Percentiles rank a stretch among this genome's conserved stretches.
Evolutionary conservation across 805 yeast species (phyloP).

Genomic region (Kuraishia cidri): DNA sequence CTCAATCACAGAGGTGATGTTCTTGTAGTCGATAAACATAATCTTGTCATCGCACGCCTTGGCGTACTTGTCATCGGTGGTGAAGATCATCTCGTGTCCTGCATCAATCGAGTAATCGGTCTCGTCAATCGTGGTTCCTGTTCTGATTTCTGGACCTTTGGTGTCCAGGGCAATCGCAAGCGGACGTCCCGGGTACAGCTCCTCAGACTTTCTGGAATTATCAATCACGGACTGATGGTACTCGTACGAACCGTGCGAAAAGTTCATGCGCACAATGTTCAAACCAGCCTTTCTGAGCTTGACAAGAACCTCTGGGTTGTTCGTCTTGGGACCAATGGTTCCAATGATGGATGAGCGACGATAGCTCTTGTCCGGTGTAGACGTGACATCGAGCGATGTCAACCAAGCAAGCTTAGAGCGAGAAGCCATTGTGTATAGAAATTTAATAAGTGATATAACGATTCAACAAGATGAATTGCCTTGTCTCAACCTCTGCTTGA

Average conservation of each 20-base stretch:
- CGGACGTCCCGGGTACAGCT: slow-evolving; percentile 89
- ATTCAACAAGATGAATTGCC: too few relatives aligned
- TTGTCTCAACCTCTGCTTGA: too few relatives aligned
- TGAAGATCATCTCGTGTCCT: slow-evolving; percentile 84
- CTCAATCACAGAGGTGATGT: slow-evolving; percentile 90
- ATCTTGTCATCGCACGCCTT: slow-evolving; percentile 64
- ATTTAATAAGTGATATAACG: neutral
- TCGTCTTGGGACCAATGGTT: slow-evolving; percentile 98
- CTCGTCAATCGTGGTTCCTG: slow-evolving; percentile 83
- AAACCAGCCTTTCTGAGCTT: slow-evolving; percentile 94
- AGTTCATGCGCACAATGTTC: slow-evolving; percentile 98
- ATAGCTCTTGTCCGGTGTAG: slow-evolving; percentile 67
- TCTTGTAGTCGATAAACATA: slow-evolving; percentile 91
- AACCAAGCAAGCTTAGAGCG: slow-evolving; percentile 68
- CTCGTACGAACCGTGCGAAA: slow-evolving; percentile 96
- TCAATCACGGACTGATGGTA: slow-evolving; percentile 96
- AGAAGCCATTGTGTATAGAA: slow-evolving; percentile 17
- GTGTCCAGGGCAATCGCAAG: slow-evolving; percentile 97
- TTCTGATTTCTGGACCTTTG: slow-evolving; percentile 99
- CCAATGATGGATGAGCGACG: slow-evolving; percentile 98
- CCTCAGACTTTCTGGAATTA: slow-evolving; percentile 92
- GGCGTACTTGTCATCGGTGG: slow-evolving; percentile 81
- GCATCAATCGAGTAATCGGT: slow-evolving; percentile 77
- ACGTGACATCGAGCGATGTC: slow-evolving; percentile 62
- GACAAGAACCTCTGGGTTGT: slow-evolving; percentile 75